Conservation (phyloP, 176 grass and related monocot genomes). For the Phyllostachys edulis region DNA sequence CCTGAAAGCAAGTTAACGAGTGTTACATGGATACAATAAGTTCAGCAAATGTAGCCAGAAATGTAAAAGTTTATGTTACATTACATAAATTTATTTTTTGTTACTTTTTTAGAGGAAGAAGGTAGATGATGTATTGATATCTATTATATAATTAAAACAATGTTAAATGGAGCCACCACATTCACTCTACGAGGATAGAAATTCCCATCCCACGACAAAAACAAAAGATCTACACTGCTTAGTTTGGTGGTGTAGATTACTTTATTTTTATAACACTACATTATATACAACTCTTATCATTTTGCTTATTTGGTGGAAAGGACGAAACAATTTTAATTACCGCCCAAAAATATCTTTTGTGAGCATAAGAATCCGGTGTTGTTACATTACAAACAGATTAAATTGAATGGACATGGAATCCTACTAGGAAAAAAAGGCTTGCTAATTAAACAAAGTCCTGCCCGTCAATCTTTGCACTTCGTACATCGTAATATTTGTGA, state of each 20-base stretch:
- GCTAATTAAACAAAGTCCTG: background rate
- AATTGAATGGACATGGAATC: background rate
- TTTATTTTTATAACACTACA: background rate
- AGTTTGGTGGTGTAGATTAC: background rate
- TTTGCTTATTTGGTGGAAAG: conserved; percentile 7
- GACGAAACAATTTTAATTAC: background rate
- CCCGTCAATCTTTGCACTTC: background rate
- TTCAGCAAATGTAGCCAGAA: conserved; percentile 15
- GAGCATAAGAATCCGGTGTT: background rate
- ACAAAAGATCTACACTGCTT: background rate
- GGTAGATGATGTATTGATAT: background rate
- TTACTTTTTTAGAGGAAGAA: background rate
- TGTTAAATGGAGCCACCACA: background rate
- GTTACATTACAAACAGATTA: background rate
- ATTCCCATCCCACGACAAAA: background rate
- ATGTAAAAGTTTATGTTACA: background rate
- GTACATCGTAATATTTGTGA: background rate
- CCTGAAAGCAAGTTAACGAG: conserved; percentile 45
- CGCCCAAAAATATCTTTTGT: background rate
- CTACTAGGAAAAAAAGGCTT: background rate
- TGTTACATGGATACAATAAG: background rate
- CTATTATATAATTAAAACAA: background rate
- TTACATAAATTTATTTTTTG: background rate
- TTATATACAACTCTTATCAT: background rate
- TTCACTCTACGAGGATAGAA: background rate